Conservation (phyloP, 768 basidiomycete genomes). For the Mycena chlorophos region DNA sequence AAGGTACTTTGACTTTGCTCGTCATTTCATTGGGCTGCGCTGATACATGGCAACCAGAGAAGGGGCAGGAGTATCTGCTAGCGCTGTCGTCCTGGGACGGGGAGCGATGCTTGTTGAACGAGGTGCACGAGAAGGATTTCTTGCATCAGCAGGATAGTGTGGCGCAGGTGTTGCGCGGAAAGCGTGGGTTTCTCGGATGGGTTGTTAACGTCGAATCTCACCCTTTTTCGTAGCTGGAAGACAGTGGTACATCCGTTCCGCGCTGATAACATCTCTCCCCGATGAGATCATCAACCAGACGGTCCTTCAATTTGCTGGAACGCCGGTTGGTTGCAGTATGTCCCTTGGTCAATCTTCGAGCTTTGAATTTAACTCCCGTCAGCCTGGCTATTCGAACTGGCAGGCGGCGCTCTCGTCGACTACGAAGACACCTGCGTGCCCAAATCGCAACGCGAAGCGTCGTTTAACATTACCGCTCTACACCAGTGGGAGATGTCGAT, state of each 20-base stretch:
- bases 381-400: constrained; percentile 94
- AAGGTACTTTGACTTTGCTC: constrained; percentile 19
- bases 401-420: constrained; percentile 77
- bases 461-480: constrained; percentile 84
- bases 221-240: constrained; percentile 54
- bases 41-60: constrained; percentile 35
- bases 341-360: constrained; percentile 21
- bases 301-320: constrained; percentile 75
- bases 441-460: constrained; percentile 73
- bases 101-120: constrained; percentile 81
- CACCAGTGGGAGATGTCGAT: constrained; percentile 91
- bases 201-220: neutral
- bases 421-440: constrained; percentile 75
- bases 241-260: constrained; percentile 90
- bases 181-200: constrained; percentile 45
- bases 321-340: constrained; percentile 90
- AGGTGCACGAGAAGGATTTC: constrained; percentile 89
- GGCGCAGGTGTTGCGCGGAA: constrained; percentile 84
- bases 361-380: constrained; percentile 4
- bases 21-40: neutral
- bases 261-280: constrained; percentile 77
- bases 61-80: constrained; percentile 77
- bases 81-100: constrained; percentile 87
- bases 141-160: constrained; percentile 89
- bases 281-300: constrained; percentile 87